Base-by-base conservation (phyloP, 2,329 filamentous ascomycete genomes). In the Blastomyces silverae region DNA sequence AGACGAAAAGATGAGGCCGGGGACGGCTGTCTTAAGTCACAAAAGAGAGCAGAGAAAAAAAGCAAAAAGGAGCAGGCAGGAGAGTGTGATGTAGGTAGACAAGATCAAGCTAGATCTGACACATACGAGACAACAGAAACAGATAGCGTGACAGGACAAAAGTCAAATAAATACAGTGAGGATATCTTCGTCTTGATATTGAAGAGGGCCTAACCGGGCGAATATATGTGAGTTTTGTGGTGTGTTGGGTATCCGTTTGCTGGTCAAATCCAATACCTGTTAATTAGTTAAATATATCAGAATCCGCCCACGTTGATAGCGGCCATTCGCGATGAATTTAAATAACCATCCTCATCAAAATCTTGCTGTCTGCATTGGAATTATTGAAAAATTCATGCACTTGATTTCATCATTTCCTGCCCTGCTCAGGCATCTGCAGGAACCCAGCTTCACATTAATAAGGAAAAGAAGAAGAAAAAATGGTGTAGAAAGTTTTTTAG, bases 1-100 rank as follows among this genome's bases (percentile, higher is more conserved):
- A 63, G 44, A 57, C 31, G 58, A 63, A 57, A 64, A 61, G 22
- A 42, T 53, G 39, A 64, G 44, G 25, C 50, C 22, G 50, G 59
- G n/a, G 15, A 37, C 10, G 20, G 11, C 34, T 39, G 34, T 15
- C 6, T 58, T 58, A 58, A 58, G 34, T 42, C 55, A 22, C 5
- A 20, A 34, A 58, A n/a, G 25, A 25, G 20, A n/a, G 53, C 6
- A 20, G 22, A 58, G n/a, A 22, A n/a, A 37, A 37, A 42, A 39
- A 42, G n/a, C 7, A n/a, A 58, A 56, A 56, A 20, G 5, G 53
- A 56, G 53, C 15, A n/a, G 28, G 34, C 7, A 17, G 53, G 53
- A 37, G 17, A 42, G 55, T n/a, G 10, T 34, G 7, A 34, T 20
- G 13, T 22, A 42, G 55, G n/a, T 20, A 25, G 28, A 55, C 22